Base-by-base conservation (phyloP, 805 yeast genomes). In the Starmerella stigmatis region DNA sequence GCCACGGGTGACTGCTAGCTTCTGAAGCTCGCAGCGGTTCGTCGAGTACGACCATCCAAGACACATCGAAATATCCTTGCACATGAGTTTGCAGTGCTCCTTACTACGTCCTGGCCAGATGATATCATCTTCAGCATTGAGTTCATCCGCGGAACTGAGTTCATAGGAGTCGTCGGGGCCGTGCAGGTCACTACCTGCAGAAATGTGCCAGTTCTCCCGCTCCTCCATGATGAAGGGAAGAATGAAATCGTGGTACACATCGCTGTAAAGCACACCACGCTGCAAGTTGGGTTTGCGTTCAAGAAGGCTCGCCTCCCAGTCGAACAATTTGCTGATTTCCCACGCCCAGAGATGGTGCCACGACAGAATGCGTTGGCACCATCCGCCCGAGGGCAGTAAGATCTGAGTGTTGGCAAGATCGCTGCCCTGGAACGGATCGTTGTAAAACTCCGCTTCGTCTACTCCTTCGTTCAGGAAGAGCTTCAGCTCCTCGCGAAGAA, bases 311-410 rank as follows among this genome's bases (percentile, higher is more conserved):
- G 47, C 28, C 46, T 66, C 69, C 53, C 64, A 66, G 39, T 62
- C 64, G 55, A 55, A 65, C 35, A 66, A 47, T 15, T 47, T 35
- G 46, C 62, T 64, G 29, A 63, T 49, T 19, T 62, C 65, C 26
- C 52, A 52, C n/a, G 64, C 51, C 13, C 46, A 38, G 15, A 63
- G 38, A 43, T 64, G 66, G 43, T 66, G 69, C 56, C 64, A 61
- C 0, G 67, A 45, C 7, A 53, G 42, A 21, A 65, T 37, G 15
- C 63, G 64, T 19, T 39, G 41, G 45, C 70, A 66, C 63, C 61
- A 60, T 32, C 51, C 54, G 33, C 48, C 52, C 7, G 34, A 35
- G 30, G 39, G 15, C 3, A 13, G 44, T 7, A 34, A 26, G 17
- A 57, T 25, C 9, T 44, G 36, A 15, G 64, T 51, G 11, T 42